Percentiles rank a stretch among this genome's conserved stretches.
These are phyloP conservation scores for Talaromyces rugulosus DNA, from an alignment of 2,329 filamentous ascomycete genomes.

Conservation along the genomic window DNA sequence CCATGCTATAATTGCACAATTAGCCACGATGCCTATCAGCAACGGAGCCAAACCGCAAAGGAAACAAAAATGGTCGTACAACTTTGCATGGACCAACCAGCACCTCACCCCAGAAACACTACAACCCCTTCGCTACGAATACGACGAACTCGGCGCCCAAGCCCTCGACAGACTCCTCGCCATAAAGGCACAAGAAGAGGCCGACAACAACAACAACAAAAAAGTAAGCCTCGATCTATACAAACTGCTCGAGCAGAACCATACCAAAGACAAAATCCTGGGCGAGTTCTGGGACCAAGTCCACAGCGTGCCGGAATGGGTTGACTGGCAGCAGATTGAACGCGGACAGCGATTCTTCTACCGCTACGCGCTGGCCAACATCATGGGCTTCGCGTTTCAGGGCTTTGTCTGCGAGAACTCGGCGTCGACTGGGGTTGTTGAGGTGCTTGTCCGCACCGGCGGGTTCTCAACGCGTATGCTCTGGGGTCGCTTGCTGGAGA, in stretches of 20 bases:
- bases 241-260: constrained; percentile 55
- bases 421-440: constrained; percentile 65
- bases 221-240: constrained; percentile 50
- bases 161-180: constrained; percentile 15
- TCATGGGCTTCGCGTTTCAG: constrained; percentile 19
- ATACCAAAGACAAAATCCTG: constrained; percentile 51
- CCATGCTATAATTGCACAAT: neutral
- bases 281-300: constrained; percentile 59
- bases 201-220: neutral
- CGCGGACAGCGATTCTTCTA: constrained; percentile 72
- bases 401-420: constrained; percentile 20
- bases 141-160: constrained; percentile 14
- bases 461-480: constrained; percentile 66
- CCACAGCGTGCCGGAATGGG: constrained; percentile 64
- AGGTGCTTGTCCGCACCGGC: constrained; percentile 67
- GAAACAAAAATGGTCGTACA: constrained; percentile 16
- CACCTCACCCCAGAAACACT: constrained; percentile 12
- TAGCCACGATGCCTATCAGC: neutral
- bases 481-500: constrained; percentile 62
- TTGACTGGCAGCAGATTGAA: constrained; percentile 69
- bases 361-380: constrained; percentile 56
- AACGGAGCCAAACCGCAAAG: neutral
- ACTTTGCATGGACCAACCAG: constrained; percentile 15
- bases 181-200: constrained; percentile 2
- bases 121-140: constrained; percentile 16